These are phyloP conservation scores for Leishmania tropica DNA, from an alignment of 208 protist genomes.

Conservation along the genomic window DNA sequence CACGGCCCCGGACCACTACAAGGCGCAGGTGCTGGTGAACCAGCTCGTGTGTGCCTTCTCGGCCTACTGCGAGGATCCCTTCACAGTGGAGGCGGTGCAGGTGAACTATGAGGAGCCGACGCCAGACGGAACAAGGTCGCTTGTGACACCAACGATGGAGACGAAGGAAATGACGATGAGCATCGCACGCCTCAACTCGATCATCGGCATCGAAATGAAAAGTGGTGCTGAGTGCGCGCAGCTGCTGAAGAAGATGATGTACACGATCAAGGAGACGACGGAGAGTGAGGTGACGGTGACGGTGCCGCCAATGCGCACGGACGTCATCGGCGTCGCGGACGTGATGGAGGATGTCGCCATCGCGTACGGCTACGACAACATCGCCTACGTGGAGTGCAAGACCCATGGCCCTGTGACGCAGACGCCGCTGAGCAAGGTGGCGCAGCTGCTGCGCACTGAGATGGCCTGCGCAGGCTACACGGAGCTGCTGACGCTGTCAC, in stretches of 20 bases:
- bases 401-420: slow-evolving; percentile 88
- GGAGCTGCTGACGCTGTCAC: slow-evolving; percentile 96
- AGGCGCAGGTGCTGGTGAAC: slow-evolving; percentile 96
- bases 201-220: slow-evolving; percentile 91
- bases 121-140: slow-evolving; percentile 62
- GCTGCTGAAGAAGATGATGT: slow-evolving; percentile 94
- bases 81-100: slow-evolving; percentile 88
- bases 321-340: slow-evolving; percentile 97
- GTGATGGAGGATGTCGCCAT: slow-evolving; percentile 99
- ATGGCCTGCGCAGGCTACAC: slow-evolving; percentile 95
- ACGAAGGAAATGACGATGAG: slow-evolving; percentile 47
- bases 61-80: slow-evolving; percentile 91
- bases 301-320: slow-evolving; percentile 91
- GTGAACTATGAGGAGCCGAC: slow-evolving; percentile 78
- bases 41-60: slow-evolving; percentile 97
- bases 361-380: slow-evolving; percentile 98
- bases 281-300: slow-evolving; percentile 74
- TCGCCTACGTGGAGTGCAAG: slow-evolving; percentile 78
- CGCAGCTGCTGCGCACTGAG: slow-evolving; percentile 92
- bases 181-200: slow-evolving; percentile 79
- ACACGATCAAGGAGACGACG: slow-evolving; percentile 60
- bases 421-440: slow-evolving; percentile 93
- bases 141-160: slow-evolving; percentile 76
- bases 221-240: slow-evolving; percentile 62
- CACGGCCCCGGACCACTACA: slow-evolving; percentile 97